phyloP scores from a whole-genome alignment of 2,329 filamentous ascomycete genomes.

The Pseudocercospora fuligena region DNA sequence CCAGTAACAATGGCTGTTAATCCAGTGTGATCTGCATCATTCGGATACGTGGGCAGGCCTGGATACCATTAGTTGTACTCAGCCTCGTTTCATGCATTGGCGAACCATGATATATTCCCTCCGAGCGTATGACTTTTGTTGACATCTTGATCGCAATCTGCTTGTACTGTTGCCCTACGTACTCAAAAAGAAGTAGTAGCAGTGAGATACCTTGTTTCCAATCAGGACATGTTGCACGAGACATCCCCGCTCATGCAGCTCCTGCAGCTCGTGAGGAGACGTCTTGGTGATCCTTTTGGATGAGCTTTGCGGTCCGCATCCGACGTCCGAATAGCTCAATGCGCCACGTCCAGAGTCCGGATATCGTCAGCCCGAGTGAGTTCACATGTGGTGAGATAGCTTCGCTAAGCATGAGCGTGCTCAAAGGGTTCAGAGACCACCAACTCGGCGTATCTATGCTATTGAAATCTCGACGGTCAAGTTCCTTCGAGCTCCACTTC shows the following conservation, averaged over 20 bases:
- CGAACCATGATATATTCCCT: conserved; percentile 55
- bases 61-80: neutral
- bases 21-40: conserved; percentile 38
- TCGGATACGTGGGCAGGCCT: conserved; percentile 43
- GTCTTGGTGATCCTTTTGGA: neutral
- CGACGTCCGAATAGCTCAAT: too few species aligned
- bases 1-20: conserved; percentile 58
- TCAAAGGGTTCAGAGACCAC: too few species aligned
- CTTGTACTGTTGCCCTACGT: neutral
- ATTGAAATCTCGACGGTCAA: too few species aligned
- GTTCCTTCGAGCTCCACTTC: too few species aligned
- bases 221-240: neutral
- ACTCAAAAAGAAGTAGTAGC: neutral
- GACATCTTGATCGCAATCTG: neutral
- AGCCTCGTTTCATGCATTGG: neutral
- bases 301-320: too few species aligned
- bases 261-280: conserved; percentile 1
- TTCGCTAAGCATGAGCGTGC: too few species aligned
- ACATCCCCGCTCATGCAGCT: neutral
- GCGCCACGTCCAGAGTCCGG: too few species aligned
- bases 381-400: too few species aligned
- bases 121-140: conserved; percentile 12
- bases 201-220: too few species aligned
- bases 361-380: too few species aligned
- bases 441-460: too few species aligned